Percentiles rank a stretch among this genome's conserved stretches.
These are phyloP conservation scores for Pseudophaeomoniella oleicola DNA, from an alignment of 2,329 filamentous ascomycete species.

Conservation along the genomic window DNA sequence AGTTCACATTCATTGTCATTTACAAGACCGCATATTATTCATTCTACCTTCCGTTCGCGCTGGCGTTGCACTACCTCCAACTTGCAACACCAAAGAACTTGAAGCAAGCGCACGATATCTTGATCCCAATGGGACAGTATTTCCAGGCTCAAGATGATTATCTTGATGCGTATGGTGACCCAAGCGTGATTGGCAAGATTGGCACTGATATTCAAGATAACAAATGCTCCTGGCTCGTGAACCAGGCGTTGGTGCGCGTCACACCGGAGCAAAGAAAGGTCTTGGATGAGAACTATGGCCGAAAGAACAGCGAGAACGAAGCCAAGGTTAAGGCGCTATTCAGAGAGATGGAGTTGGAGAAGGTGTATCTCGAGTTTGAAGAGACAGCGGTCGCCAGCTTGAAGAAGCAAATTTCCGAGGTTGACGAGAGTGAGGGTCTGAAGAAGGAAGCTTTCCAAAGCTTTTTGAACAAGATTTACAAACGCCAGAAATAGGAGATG, in stretches of 20 bases:
- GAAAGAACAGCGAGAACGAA: conserved; percentile 74
- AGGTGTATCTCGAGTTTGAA: conserved; percentile 78
- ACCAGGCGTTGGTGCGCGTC: conserved; percentile 71
- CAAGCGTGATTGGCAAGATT: conserved; percentile 91
- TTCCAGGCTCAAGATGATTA: conserved; percentile 99
- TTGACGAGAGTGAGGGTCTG: conserved; percentile 77
- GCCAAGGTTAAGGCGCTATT: conserved; percentile 78
- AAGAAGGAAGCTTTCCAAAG: conserved; percentile 82
- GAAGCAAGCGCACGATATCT: conserved; percentile 74
- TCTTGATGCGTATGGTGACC: conserved; percentile 92
- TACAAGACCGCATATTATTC: conserved; percentile 99
- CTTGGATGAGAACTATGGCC: conserved; percentile 85
- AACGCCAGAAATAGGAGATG: conserved; percentile 80
- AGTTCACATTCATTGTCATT: conserved; percentile 96
- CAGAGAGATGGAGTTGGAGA: conserved; percentile 69
- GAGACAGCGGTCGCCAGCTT: conserved; percentile 74
- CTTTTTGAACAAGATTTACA: conserved; percentile 95
- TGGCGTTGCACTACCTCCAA: conserved; percentile 74
- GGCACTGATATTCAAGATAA: conserved; percentile 98
- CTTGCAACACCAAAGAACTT: conserved; percentile 80
- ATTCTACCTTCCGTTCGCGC: conserved; percentile 92
- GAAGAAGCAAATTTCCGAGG: conserved; percentile 54
- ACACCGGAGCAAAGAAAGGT: conserved; percentile 75
- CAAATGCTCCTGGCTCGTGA: conserved; percentile 98
- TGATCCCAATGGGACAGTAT: conserved; percentile 96